phyloP scores from a whole-genome alignment of 805 yeast species.

The Kodamaea lidongshanica region DNA sequence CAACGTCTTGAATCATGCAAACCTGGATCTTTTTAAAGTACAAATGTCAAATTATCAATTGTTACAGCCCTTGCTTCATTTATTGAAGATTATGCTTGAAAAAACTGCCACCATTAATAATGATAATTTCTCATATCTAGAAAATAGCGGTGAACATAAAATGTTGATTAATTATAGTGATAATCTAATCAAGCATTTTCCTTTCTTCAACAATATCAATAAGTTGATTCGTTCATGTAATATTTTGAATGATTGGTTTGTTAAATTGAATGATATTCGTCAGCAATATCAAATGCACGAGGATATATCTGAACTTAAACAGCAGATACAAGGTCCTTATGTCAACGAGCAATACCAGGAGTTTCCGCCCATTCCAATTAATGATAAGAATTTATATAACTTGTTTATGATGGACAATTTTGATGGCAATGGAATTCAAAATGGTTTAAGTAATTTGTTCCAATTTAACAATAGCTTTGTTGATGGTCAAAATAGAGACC shows the following conservation, averaged over 20 bases:
- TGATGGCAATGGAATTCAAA: constrained; percentile 9
- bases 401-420: constrained; percentile 16
- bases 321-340: neutral
- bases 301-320: too few species aligned
- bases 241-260: constrained; percentile 21
- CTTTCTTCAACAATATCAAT: constrained; percentile 23
- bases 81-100: constrained; percentile 18
- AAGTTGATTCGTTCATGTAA: constrained; percentile 20
- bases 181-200: constrained; percentile 20
- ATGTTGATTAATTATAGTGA: constrained; percentile 15
- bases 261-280: constrained; percentile 11
- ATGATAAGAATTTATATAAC: constrained; percentile 26
- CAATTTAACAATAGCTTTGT: constrained; percentile 13
- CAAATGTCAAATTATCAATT: constrained; percentile 26
- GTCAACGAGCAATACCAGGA: neutral
- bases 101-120: constrained; percentile 9
- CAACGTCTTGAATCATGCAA: constrained; percentile 8
- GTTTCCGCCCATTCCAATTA: constrained; percentile 17
- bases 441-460: constrained; percentile 19
- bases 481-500: constrained; percentile 4
- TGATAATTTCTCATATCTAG: constrained; percentile 1
- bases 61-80: constrained; percentile 26
- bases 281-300: constrained; percentile 1
- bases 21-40: constrained; percentile 16
- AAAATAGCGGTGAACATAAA: constrained; percentile 9